Conservation (phyloP, 2,329 filamentous ascomycete species). For the Penicillium sumatraense region DNA sequence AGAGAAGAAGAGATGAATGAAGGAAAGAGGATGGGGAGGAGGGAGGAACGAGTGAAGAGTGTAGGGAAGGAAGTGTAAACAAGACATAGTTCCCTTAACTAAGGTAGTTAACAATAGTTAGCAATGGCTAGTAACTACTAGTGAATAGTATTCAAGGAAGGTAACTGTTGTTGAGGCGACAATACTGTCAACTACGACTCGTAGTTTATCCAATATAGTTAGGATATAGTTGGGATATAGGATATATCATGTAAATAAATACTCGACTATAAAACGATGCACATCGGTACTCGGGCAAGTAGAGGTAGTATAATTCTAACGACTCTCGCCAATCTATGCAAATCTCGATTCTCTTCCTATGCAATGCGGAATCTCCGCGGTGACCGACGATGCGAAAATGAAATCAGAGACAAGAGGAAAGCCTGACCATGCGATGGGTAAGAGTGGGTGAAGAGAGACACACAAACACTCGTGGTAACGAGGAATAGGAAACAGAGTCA, state of each 20-base stretch:
- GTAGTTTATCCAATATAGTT: no score
- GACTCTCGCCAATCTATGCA: neutral
- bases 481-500: neutral
- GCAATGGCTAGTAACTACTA: no score
- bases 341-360: constrained; percentile 3
- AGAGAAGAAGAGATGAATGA: neutral
- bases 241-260: no score
- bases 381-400: neutral
- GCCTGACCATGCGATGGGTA: neutral
- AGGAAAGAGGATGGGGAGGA: no score
- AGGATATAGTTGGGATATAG: neutral
- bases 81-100: no score
- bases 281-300: neutral
- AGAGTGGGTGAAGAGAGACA: neutral
- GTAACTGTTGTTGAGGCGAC: no score
- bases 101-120: no score
- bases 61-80: neutral
- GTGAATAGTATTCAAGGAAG: no score
- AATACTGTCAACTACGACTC: no score
- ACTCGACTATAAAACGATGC: no score
- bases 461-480: neutral
- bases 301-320: constrained; percentile 1
- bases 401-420: neutral
- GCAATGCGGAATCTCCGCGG: constrained; percentile 2
- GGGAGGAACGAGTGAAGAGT: neutral